These are phyloP conservation scores for grape (Vitis vinifera) DNA, from an alignment of 164 flowering plant species.

Conservation along the genomic window ASM3070453v1 NC_081809.1:7574001-7574500, in stretches of 20 bases:
- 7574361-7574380: no score
- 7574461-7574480: no score
- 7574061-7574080: constrained; percentile 54
- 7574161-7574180: constrained; percentile 30
- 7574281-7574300: constrained; percentile 23
- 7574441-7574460: no score
- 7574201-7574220: constrained; percentile 32
- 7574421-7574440: no score
- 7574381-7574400: no score
- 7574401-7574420: no score
- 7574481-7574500: no score
- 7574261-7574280: constrained; percentile 23
- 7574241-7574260: constrained; percentile 41
- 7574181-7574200: constrained; percentile 5
- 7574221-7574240: constrained; percentile 13
- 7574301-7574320: constrained; percentile 23
- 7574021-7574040: constrained; percentile 22
- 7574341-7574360: no score
- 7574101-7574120: constrained; percentile 30
- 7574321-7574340: no score
- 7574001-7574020: constrained; percentile 2
- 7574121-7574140: constrained; percentile 24
- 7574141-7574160: constrained; percentile 39
- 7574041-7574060: constrained; percentile 23
- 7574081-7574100: constrained; percentile 38